Conservation (phyloP, 2,329 filamentous ascomycete genomes). For the Fusarium veterinarium region DNA sequence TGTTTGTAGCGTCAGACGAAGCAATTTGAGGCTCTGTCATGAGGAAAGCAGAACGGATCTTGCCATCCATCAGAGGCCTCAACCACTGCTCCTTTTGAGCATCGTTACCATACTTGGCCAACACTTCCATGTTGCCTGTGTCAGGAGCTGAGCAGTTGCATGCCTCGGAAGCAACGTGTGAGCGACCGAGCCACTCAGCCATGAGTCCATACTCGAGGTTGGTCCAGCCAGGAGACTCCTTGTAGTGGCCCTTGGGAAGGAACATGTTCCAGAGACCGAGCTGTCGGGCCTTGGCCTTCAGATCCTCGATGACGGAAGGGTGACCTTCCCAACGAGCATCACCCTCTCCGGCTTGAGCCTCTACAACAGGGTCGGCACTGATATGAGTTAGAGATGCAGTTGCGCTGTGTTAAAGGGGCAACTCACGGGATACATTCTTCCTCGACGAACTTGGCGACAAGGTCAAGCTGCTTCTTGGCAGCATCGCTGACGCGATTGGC, state of each 20-base stretch:
- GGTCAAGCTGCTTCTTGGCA: slow-evolving; percentile 84
- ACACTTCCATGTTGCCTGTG: slow-evolving; percentile 95
- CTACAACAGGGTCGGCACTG: slow-evolving; percentile 81
- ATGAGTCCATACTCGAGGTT: slow-evolving; percentile 98
- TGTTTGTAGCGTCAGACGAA: slow-evolving; percentile 92
- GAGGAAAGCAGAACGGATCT: slow-evolving; percentile 89
- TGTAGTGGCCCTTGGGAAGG: slow-evolving; percentile 93
- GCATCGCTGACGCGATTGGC: slow-evolving; percentile 78
- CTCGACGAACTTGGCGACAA: slow-evolving; percentile 95
- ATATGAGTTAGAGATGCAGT: slow-evolving; percentile 12
- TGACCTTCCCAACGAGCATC: slow-evolving; percentile 82
- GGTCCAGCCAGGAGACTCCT: slow-evolving; percentile 91
- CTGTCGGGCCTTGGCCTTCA: slow-evolving; percentile 85
- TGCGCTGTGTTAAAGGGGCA: not conserved
- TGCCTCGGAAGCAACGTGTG: slow-evolving; percentile 82
- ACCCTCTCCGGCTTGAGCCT: slow-evolving; percentile 82
- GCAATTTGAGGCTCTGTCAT: slow-evolving; percentile 95
- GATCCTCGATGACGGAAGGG: slow-evolving; percentile 84
- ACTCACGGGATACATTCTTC: slow-evolving; percentile 88
- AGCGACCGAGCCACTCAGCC: slow-evolving; percentile 95
- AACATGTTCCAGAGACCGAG: slow-evolving; percentile 99
- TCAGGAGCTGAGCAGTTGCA: slow-evolving; percentile 92
- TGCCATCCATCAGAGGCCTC: slow-evolving; percentile 80
- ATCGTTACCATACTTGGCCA: slow-evolving; percentile 90
- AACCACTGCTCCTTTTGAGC: slow-evolving; percentile 89